Evolutionary conservation across 2,329 filamentous ascomycete genomes (phyloP).

Genomic region (Fusarium equiseti): DNA sequence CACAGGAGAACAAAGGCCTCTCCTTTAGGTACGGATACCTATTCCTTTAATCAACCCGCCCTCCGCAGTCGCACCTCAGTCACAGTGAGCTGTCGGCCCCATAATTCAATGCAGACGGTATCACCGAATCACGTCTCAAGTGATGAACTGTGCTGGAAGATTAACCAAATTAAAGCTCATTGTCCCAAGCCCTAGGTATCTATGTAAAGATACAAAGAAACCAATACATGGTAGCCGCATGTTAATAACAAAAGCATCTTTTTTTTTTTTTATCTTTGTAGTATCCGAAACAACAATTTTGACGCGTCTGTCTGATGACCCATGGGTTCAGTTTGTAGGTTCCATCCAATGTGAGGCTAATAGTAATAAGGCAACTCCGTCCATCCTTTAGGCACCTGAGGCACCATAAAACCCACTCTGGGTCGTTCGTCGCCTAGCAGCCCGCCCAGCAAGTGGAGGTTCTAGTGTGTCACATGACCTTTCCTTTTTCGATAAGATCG

Average conservation of each 20-base stretch:
- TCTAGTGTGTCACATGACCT: constrained; percentile 42
- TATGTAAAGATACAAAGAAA: not conserved
- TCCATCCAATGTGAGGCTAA: not conserved
- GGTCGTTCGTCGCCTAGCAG: not conserved
- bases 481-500: constrained; percentile 30
- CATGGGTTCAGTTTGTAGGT: not conserved
- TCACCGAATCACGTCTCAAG: constrained; percentile 27
- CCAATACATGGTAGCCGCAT: not conserved
- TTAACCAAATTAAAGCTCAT: not conserved
- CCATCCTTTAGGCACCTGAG: constrained; percentile 12
- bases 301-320: not conserved
- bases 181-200: not conserved
- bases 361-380: not conserved
- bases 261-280: not conserved
- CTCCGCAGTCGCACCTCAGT: constrained; percentile 4
- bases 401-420: constrained; percentile 7
- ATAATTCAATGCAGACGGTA: constrained; percentile 8
- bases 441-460: not conserved
- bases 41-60: constrained; percentile 1
- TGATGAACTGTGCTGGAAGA: not conserved
- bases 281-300: not conserved
- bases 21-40: not conserved
- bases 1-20: constrained; percentile 21
- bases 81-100: constrained; percentile 12
- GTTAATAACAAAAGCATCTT: not conserved